phyloP scores from a whole-genome alignment of 257 asterid genomes.

The Petunia secreta region DNA sequence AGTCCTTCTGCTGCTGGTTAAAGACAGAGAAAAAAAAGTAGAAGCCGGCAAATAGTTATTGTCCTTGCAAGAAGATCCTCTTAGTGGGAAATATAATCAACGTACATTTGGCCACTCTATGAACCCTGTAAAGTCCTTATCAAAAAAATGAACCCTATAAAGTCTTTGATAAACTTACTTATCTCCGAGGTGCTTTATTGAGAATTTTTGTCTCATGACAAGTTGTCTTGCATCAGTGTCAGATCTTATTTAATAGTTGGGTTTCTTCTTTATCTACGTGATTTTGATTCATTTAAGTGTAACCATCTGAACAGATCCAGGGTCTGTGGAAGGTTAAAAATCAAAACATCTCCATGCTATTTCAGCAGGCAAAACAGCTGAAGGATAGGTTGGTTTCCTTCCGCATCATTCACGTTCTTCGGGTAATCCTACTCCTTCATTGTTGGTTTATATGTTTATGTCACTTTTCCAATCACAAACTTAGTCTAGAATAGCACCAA shows the following conservation, averaged over 20 bases:
- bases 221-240: not conserved
- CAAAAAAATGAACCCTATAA: not conserved
- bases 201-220: not conserved
- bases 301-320: constrained; percentile 57
- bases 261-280: constrained; percentile 15
- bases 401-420: constrained; percentile 68
- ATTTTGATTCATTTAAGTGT: constrained; percentile 12
- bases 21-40: not conserved
- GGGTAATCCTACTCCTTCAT: constrained; percentile 49
- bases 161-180: not conserved
- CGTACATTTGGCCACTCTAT: not conserved
- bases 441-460: not conserved
- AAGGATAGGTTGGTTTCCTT: constrained; percentile 71
- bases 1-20: not conserved
- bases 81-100: constrained; percentile 5
- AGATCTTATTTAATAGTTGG: not conserved
- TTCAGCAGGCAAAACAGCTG: constrained; percentile 70
- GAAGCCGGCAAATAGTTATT: not conserved
- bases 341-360: constrained; percentile 65
- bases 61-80: not conserved
- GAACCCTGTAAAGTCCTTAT: not conserved
- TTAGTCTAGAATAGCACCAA: not conserved
- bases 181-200: not conserved
- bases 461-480: not conserved
- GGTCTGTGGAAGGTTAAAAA: constrained; percentile 89